A percentile compares a stretch with the other conserved stretches of the same genome.
Evolutionary conservation across 768 basidiomycete species (phyloP).

Genomic region (Pulveroboletus frians): DNA sequence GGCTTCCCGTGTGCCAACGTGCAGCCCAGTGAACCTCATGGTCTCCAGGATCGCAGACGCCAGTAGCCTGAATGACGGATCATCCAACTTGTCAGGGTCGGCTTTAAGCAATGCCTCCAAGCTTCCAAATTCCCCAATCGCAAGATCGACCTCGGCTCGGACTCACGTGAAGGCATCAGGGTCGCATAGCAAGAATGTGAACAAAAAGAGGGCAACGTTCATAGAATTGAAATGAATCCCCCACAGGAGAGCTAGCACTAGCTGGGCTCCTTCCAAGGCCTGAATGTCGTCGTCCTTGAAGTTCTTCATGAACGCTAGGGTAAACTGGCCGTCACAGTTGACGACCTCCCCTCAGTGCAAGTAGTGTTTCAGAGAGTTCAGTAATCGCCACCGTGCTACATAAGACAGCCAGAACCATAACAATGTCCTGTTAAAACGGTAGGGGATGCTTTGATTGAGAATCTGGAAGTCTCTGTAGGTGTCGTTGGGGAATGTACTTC

Average conservation of each 20-base stretch:
- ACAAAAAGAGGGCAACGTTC: slow-evolving; percentile 15
- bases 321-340: slow-evolving; percentile 5
- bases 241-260: slow-evolving; percentile 21
- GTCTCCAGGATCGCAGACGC: slow-evolving; percentile 27
- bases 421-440: slow-evolving; percentile 13
- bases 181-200: slow-evolving; percentile 35
- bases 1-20: slow-evolving; percentile 15
- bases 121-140: slow-evolving; percentile 7
- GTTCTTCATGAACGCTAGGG: slow-evolving; percentile 9
- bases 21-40: slow-evolving; percentile 16
- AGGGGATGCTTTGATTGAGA: slow-evolving; percentile 14
- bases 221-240: slow-evolving; percentile 19
- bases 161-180: slow-evolving; percentile 41
- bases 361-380: slow-evolving; percentile 8
- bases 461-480: slow-evolving; percentile 20
- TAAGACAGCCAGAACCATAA: slow-evolving; percentile 13
- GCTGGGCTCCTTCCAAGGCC: slow-evolving; percentile 12
- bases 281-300: slow-evolving; percentile 18
- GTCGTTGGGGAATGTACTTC: slow-evolving; percentile 14
- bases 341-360: slow-evolving; percentile 8
- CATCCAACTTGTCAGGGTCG: slow-evolving; percentile 12
- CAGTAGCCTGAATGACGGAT: slow-evolving; percentile 15
- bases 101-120: slow-evolving; percentile 13
- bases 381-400: slow-evolving; percentile 9
- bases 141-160: slow-evolving; percentile 42